phyloP scores from a whole-genome alignment of 257 asterid genomes.

The Solanum clarkiae region DNA sequence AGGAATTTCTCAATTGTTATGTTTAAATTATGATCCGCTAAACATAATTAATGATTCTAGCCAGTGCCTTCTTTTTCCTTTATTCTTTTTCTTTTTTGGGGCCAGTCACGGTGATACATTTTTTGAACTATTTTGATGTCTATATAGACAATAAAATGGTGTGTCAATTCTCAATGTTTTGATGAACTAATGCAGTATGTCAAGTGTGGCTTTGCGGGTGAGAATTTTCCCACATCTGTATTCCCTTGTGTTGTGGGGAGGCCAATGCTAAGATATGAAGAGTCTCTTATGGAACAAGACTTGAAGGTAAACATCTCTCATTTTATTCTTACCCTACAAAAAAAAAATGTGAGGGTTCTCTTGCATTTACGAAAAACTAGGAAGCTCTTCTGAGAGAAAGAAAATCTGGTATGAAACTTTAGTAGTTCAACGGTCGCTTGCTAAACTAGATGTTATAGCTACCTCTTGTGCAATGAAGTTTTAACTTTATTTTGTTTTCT shows the following conservation, averaged over 20 bases:
- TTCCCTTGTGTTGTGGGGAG: constrained; percentile 96
- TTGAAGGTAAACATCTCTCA: constrained; percentile 41
- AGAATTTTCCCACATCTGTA: constrained; percentile 94
- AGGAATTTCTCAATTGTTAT: not conserved
- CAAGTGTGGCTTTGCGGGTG: constrained; percentile 95
- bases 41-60: not conserved
- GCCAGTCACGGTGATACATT: not conserved
- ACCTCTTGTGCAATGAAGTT: not conserved
- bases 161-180: not conserved
- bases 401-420: not conserved
- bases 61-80: not conserved
- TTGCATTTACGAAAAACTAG: not conserved
- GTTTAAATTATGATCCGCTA: not conserved
- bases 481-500: not conserved
- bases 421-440: not conserved
- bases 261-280: constrained; percentile 96
- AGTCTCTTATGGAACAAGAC: constrained; percentile 87
- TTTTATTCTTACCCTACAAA: not conserved
- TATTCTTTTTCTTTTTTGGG: not conserved
- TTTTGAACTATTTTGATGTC: not conserved
- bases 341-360: not conserved
- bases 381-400: not conserved
- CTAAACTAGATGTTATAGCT: not conserved
- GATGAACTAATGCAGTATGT: constrained; percentile 66
- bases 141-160: not conserved